Percentiles rank a stretch among this genome's conserved stretches.
Evolutionary conservation across 768 basidiomycete species (phyloP).

Genomic region (Kwoniella dendrophila): DNA sequence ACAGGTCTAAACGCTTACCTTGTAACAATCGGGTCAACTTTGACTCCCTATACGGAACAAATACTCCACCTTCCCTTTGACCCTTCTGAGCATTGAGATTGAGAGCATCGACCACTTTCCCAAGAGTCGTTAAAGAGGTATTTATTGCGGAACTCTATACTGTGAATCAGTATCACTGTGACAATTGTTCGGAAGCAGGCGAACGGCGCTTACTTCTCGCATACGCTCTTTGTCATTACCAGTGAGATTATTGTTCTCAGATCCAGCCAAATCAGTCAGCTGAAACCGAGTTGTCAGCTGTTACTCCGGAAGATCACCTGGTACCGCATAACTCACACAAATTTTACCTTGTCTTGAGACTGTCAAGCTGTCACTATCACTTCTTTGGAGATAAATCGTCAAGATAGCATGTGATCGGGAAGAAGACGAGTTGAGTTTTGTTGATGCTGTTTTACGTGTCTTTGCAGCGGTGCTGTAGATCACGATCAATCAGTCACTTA

Average conservation of each 20-base stretch:
- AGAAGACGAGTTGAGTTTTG: slow-evolving; percentile 78
- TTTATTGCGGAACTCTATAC: slow-evolving; percentile 75
- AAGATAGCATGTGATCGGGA: slow-evolving; percentile 88
- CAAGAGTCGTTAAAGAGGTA: slow-evolving; percentile 80
- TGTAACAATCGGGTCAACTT: slow-evolving; percentile 86
- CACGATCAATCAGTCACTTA: background rate
- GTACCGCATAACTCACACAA: slow-evolving; percentile 18
- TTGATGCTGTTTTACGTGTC: slow-evolving; percentile 80
- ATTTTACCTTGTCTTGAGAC: slow-evolving; percentile 22
- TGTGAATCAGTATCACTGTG: background rate
- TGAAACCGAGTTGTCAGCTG: slow-evolving; percentile 29
- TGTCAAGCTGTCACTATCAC: slow-evolving; percentile 10
- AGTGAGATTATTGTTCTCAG: slow-evolving; percentile 86
- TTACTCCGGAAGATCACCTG: background rate
- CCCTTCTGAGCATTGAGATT: slow-evolving; percentile 52
- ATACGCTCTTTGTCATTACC: slow-evolving; percentile 85
- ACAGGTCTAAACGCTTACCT: slow-evolving; percentile 44
- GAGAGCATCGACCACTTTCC: slow-evolving; percentile 83
- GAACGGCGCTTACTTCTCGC: slow-evolving; percentile 63
- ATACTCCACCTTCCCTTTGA: slow-evolving; percentile 37
- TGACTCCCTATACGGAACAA: slow-evolving; percentile 86
- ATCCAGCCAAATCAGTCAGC: slow-evolving; percentile 86
- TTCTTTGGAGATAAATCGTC: slow-evolving; percentile 64
- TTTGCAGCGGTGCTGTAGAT: slow-evolving; percentile 66
- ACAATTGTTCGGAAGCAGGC: background rate